These are phyloP conservation scores for Didymella glomerata DNA, from an alignment of 2,329 filamentous ascomycete genomes.

Conservation along the genomic window DNA sequence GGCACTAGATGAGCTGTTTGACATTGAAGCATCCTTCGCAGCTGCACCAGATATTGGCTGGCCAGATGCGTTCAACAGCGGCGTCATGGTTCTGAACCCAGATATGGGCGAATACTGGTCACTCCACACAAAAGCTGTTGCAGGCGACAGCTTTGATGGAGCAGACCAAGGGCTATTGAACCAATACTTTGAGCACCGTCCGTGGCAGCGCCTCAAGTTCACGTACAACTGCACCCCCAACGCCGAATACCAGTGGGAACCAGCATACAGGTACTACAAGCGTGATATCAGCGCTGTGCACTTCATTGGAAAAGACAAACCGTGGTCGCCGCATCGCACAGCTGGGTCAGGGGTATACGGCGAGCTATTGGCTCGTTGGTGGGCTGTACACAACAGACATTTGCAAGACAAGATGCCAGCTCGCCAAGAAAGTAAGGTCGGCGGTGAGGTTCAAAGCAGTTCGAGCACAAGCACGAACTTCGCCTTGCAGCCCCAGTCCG, in stretches of 20 bases:
- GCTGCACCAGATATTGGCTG: constrained; percentile 95
- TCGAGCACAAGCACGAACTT: constrained; percentile 21
- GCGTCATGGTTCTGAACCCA: constrained; percentile 89
- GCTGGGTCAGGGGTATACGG: constrained; percentile 72
- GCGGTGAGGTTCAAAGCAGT: constrained; percentile 22
- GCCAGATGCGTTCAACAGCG: constrained; percentile 98
- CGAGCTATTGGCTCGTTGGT: constrained; percentile 88
- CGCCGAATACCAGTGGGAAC: constrained; percentile 95
- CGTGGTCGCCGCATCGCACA: constrained; percentile 68
- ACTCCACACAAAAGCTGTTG: constrained; percentile 81
- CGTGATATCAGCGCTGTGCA: constrained; percentile 89
- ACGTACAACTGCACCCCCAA: constrained; percentile 97
- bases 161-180: constrained; percentile 96
- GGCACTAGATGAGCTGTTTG: constrained; percentile 92
- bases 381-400: constrained; percentile 91
- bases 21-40: constrained; percentile 67
- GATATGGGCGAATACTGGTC: constrained; percentile 89
- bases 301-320: constrained; percentile 92
- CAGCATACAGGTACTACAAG: constrained; percentile 92
- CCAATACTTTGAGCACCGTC: constrained; percentile 81
- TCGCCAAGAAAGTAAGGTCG: constrained; percentile 2
- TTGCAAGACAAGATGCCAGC: constrained; percentile 60
- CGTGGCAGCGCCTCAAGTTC: constrained; percentile 89
- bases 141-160: constrained; percentile 93
- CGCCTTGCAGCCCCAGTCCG: constrained; percentile 28